A percentile compares a stretch with the other conserved stretches of the same genome.
These are phyloP conservation scores for Paspalum notatum DNA, from an alignment of 176 grass and related monocot genomes.

Conservation along the genomic window DNA sequence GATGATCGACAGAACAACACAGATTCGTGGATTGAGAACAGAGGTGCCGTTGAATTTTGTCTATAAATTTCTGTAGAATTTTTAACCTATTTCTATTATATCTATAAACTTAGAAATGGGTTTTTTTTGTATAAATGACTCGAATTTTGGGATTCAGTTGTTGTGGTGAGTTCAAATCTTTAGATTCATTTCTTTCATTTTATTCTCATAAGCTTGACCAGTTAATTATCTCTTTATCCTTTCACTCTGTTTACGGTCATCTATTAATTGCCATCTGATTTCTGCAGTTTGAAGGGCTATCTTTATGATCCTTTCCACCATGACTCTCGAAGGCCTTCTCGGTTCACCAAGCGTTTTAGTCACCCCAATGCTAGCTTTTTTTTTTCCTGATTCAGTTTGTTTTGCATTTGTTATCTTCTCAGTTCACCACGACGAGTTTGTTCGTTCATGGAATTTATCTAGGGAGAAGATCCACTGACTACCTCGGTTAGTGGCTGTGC, in stretches of 20 bases:
- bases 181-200: constrained; percentile 23
- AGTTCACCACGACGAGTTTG: constrained; percentile 5
- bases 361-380: constrained; percentile 64
- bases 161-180: neutral
- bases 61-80: neutral
- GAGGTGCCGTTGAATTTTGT: neutral
- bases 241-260: constrained; percentile 26
- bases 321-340: constrained; percentile 68
- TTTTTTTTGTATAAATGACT: neutral
- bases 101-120: no score
- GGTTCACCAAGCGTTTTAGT: constrained; percentile 45
- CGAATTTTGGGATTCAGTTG: constrained; percentile 12
- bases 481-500: constrained; percentile 67
- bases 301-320: constrained; percentile 69
- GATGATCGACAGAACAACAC: no score
- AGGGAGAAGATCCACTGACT: constrained; percentile 71
- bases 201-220: neutral
- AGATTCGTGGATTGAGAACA: no score
- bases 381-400: constrained; percentile 37
- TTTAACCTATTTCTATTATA: neutral
- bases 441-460: constrained; percentile 30
- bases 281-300: constrained; percentile 79
- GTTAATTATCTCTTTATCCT: neutral
- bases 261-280: constrained; percentile 12
- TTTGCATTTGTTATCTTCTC: constrained; percentile 23